Percentiles rank a stretch among this genome's conserved stretches.
These are phyloP conservation scores for Pulveroboletus frians DNA, from an alignment of 768 basidiomycete species.

Conservation along the genomic window DNA sequence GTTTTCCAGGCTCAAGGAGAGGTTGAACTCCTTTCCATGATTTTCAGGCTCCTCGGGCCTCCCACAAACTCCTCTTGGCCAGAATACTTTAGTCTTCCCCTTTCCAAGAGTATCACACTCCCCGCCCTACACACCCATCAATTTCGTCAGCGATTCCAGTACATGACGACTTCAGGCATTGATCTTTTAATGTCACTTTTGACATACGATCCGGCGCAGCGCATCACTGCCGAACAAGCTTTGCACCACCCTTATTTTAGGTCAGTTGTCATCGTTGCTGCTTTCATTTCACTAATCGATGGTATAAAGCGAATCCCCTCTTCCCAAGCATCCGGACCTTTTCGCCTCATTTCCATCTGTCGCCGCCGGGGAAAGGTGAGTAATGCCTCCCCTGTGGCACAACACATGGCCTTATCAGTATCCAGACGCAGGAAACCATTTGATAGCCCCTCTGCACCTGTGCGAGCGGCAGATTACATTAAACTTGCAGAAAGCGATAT, in stretches of 20 bases:
- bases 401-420: conserved; percentile 9
- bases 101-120: conserved; percentile 72
- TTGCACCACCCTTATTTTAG: conserved; percentile 87
- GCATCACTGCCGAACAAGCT: conserved; percentile 89
- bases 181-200: conserved; percentile 79
- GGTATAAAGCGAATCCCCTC: conserved; percentile 72
- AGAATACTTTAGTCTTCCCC: conserved; percentile 70
- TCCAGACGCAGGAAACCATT: conserved; percentile 69
- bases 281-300: conserved; percentile 2
- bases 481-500: conserved; percentile 60
- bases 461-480: conserved; percentile 64
- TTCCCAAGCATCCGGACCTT: conserved; percentile 93
- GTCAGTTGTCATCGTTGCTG: conserved; percentile 34
- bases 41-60: conserved; percentile 92
- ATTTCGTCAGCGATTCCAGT: conserved; percentile 81
- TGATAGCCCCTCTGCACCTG: conserved; percentile 76
- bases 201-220: conserved; percentile 81
- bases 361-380: conserved; percentile 93
- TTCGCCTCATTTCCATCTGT: conserved; percentile 95
- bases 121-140: conserved; percentile 70
- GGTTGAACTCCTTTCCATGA: conserved; percentile 86
- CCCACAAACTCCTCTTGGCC: conserved; percentile 88
- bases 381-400: neutral
- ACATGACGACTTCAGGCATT: conserved; percentile 77
- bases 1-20: conserved; percentile 98